A percentile compares a stretch with the other conserved stretches of the same genome.
Evolutionary conservation across 1,284 basidiomycete genomes (phyloP).

Genomic region (Melampsora abietis-canadensis): DNA sequence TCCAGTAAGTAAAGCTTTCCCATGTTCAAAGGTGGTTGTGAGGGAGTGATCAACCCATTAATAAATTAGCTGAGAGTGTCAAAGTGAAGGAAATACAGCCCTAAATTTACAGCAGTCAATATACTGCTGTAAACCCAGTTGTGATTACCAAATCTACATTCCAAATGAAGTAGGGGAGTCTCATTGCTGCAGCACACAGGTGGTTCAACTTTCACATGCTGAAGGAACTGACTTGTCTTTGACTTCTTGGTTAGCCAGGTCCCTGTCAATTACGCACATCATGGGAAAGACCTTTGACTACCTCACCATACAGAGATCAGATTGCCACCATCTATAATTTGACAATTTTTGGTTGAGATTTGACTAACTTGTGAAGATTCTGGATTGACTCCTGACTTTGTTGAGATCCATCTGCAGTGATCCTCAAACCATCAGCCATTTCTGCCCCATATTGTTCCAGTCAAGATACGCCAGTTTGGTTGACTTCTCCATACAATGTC

Average conservation of each 20-base stretch:
- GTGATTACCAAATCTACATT: conserved; percentile 84
- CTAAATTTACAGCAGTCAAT: conserved; percentile 62
- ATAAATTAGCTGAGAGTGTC: not conserved
- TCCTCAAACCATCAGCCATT: conserved; percentile 84
- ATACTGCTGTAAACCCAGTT: conserved; percentile 97
- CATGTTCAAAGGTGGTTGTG: conserved; percentile 82
- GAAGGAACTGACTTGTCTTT: conserved; percentile 88
- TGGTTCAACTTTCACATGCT: conserved; percentile 69
- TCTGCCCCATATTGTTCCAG: conserved; percentile 83
- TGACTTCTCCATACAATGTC: conserved; percentile 93
- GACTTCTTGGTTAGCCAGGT: conserved; percentile 59
- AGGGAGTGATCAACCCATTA: not conserved
- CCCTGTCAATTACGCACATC: conserved; percentile 45
- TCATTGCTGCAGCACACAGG: conserved; percentile 81
- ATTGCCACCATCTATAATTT: conserved; percentile 96
- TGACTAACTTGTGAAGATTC: conserved; percentile 93
- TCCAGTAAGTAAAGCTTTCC: conserved; percentile 94
- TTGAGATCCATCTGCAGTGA: conserved; percentile 71
- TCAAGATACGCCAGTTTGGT: conserved; percentile 91
- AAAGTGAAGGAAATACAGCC: not conserved
- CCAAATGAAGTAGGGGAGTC: conserved; percentile 88
- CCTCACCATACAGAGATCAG: conserved; percentile 92
- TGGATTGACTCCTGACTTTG: conserved; percentile 91
- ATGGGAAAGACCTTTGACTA: conserved; percentile 60
- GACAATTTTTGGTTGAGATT: conserved; percentile 92